Evolutionary conservation across 495 filamentous ascomycete species (phyloP).

Genomic region (Penicillium crystallinum): DNA sequence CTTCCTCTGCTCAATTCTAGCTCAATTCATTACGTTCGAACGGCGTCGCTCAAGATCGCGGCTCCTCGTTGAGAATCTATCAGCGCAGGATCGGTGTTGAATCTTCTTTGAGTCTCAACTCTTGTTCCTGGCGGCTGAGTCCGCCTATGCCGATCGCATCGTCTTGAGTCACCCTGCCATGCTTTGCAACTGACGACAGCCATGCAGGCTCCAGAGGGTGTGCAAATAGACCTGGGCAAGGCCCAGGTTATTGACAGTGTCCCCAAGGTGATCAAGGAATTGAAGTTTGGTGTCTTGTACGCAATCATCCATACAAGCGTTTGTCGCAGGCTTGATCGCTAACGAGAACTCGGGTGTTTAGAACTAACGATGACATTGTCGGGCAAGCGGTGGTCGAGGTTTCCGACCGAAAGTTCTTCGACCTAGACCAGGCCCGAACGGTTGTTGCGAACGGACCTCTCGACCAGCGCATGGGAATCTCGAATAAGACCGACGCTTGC

Average conservation of each 20-base stretch:
- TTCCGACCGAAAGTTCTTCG: slow-evolving; percentile 83
- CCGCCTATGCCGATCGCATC: slow-evolving; percentile 23
- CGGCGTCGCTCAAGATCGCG: not conserved
- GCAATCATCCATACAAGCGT: slow-evolving; percentile 20
- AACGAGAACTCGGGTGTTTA: slow-evolving; percentile 28
- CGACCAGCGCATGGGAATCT: slow-evolving; percentile 85
- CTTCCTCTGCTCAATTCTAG: slow-evolving; percentile 6
- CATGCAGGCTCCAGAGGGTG: slow-evolving; percentile 48
- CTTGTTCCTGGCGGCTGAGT: slow-evolving; percentile 14
- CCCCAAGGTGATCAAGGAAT: slow-evolving; percentile 84
- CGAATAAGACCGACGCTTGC: slow-evolving; percentile 66
- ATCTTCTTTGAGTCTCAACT: not conserved
- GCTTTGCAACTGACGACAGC: slow-evolving; percentile 36
- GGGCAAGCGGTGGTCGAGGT: slow-evolving; percentile 91
- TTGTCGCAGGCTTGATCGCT: slow-evolving; percentile 17
- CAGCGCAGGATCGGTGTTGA: not conserved
- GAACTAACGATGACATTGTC: slow-evolving; percentile 86
- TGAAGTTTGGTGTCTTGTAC: slow-evolving; percentile 90
- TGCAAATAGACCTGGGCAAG: slow-evolving; percentile 59
- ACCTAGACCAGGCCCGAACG: slow-evolving; percentile 65
- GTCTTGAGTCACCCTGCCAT: slow-evolving; percentile 36
- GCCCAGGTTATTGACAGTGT: slow-evolving; percentile 82
- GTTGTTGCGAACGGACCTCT: slow-evolving; percentile 77
- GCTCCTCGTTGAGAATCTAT: not conserved
- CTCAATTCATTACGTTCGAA: not conserved